A percentile compares a stretch with the other conserved stretches of the same genome.
Conservation (phyloP, 73 alveolate genomes). For the Paramecium octaurelia region DNA sequence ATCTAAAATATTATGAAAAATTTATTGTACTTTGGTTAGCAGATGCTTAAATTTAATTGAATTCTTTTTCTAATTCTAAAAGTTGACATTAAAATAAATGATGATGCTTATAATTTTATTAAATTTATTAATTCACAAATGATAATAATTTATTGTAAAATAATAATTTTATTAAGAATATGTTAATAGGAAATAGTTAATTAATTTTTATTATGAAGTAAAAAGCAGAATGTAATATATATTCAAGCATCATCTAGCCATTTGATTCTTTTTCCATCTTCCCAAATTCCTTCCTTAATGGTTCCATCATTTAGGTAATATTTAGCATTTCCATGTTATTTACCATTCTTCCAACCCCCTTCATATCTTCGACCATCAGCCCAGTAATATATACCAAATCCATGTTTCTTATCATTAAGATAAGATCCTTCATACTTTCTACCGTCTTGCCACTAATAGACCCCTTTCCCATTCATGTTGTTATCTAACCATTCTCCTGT, state of each 20-base stretch:
- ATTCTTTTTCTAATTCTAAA: no score
- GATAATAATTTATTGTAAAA: neutral
- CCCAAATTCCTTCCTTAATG: constrained; percentile 69
- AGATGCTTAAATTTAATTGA: neutral
- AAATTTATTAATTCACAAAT: neutral
- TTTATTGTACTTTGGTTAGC: neutral
- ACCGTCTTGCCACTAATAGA: constrained; percentile 56
- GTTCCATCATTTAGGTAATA: constrained; percentile 67
- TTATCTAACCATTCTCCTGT: constrained; percentile 71
- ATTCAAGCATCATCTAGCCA: constrained; percentile 54
- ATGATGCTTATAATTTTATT: neutral
- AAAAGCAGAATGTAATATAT: neutral
- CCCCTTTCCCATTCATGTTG: constrained; percentile 56
- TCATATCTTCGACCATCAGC: constrained; percentile 80
- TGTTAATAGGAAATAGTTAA: neutral
- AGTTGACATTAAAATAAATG: neutral
- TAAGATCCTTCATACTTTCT: constrained; percentile 57
- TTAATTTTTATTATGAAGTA: neutral
- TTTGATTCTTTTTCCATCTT: constrained; percentile 71
- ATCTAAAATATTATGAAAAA: no score
- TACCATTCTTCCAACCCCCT: constrained; percentile 80
- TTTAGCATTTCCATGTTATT: constrained; percentile 77
- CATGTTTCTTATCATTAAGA: constrained; percentile 70
- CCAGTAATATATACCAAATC: constrained; percentile 78
- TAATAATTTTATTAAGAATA: neutral